Conservation (phyloP, 1,139 yeast species). For the Zygosaccharomyces sapae region DNA sequence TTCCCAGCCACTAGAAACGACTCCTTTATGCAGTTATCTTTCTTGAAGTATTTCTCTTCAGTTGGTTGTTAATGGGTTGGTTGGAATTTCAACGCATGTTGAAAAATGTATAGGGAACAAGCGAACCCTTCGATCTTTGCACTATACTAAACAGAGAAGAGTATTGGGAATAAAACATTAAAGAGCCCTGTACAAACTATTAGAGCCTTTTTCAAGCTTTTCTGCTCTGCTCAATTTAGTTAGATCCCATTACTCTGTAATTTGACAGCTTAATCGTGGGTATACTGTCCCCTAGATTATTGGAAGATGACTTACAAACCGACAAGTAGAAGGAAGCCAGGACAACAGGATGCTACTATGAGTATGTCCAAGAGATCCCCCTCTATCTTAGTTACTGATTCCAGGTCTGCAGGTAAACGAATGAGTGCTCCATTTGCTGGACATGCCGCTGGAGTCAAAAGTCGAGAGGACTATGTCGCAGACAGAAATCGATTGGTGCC, state of each 20-base stretch:
- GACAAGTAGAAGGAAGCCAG: not conserved
- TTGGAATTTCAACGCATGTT: not conserved
- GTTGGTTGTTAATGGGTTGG: not conserved
- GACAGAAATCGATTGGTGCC: constrained; percentile 3
- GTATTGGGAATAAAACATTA: not conserved
- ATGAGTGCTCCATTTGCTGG: constrained; percentile 83
- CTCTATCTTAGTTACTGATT: constrained; percentile 87
- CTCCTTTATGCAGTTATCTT: not conserved
- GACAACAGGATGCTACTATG: constrained; percentile 2
- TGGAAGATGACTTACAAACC: constrained; percentile 15
- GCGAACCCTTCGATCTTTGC: not conserved
- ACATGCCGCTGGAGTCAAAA: constrained; percentile 31
- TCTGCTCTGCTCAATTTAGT: not conserved
- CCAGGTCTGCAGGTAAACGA: constrained; percentile 59
- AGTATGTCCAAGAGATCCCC: constrained; percentile 60
- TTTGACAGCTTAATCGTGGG: not conserved
- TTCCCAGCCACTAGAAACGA: not conserved
- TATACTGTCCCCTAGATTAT: not conserved
- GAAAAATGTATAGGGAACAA: not conserved
- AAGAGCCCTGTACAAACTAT: not conserved
- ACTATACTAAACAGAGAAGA: not conserved
- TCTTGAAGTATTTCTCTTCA: not conserved
- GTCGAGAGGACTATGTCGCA: constrained; percentile 10
- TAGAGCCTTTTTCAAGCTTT: not conserved
- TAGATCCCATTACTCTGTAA: not conserved